Percentiles rank a stretch among this genome's conserved stretches.
Conservation (phyloP, 2,329 filamentous ascomycete genomes). For the Elsinoe australis region DNA sequence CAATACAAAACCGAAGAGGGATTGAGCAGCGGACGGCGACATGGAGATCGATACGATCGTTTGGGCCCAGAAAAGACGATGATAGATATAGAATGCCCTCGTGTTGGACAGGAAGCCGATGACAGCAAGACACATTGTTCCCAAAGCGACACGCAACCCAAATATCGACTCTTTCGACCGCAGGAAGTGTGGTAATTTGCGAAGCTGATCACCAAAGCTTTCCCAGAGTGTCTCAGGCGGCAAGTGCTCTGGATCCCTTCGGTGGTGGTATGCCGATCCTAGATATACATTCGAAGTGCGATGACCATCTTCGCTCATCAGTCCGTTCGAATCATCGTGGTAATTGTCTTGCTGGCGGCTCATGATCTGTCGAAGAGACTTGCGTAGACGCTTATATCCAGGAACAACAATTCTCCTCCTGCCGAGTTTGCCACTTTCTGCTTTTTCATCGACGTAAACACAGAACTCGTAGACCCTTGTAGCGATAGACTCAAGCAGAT, state of each 20-base stretch:
- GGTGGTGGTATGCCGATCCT: conserved; percentile 55
- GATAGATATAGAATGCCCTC: conserved; percentile 59
- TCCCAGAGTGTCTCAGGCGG: conserved; percentile 56
- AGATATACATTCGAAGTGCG: conserved; percentile 51
- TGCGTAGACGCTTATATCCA: conserved; percentile 53
- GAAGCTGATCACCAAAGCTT: conserved; percentile 53
- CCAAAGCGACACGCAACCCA: conserved; percentile 63
- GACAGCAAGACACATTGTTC: conserved; percentile 65
- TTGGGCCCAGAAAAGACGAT: conserved; percentile 69
- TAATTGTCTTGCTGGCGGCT: conserved; percentile 42
- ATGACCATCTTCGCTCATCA: conserved; percentile 46
- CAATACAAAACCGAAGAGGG: conserved; percentile 61
- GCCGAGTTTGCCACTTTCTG: conserved; percentile 55
- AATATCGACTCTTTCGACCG: conserved; percentile 59
- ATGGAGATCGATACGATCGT: conserved; percentile 65
- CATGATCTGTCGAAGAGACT: conserved; percentile 55
- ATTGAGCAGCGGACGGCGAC: conserved; percentile 61
- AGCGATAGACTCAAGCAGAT: conserved; percentile 54
- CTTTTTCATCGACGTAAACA: conserved; percentile 56
- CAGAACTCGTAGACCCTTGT: conserved; percentile 58
- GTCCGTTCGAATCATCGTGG: conserved; percentile 45
- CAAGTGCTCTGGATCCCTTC: conserved; percentile 67
- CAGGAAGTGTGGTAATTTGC: conserved; percentile 52
- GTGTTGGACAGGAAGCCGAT: conserved; percentile 57
- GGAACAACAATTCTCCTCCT: conserved; percentile 59